Evolutionary conservation across 2,329 filamentous ascomycete genomes (phyloP), one percentile per base, ranked within the genome.

Genomic region (Stagonosporopsis cucurbitacearum): DNA sequence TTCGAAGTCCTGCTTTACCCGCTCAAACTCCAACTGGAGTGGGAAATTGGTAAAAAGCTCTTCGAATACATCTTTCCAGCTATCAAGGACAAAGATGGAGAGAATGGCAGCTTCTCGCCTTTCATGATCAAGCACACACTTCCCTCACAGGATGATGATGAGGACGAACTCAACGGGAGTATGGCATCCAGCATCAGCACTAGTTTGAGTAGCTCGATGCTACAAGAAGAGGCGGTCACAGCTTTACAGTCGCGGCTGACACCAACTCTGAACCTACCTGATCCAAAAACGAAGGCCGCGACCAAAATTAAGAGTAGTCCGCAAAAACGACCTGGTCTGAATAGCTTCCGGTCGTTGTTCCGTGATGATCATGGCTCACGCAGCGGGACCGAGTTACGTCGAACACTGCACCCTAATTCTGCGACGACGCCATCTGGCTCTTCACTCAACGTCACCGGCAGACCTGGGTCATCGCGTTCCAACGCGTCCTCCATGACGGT

Each of bases 31-130:
- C 95, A 99, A 73, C 82, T 99, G 32, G 95, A 99, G 76, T 89
- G 88, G 32, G 93, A 98, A 66, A 88, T 96, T 44, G 94, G 93
- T 40, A 94, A 96, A 78, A 92, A 89, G 64, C 81, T 99, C 2
- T 96, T 99, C 65, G 93, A 97, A 77, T 99, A 99, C 76, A 92
- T 99, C 65, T 99, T 99, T 80, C 96, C 95, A 0, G 91, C 90
- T 11, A 86, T 91, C 64, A 88, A 88, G 74, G 77, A 73, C 65
- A 78, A 76, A 52, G 75, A 72, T 12, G 42, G 20, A n/a, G 53
- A 56, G 12, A 76, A 77, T 28, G 84, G 84, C 55, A 82, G 82
- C 32, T 85, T 86, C 50, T 87, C 87, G 6, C 86, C 88, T 0
- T 86, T 88, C 70, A 75, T 83, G 72, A 78, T 84, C 50, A 83